Conservation (phyloP, 257 asterid species). For the Solanum sejunctum region DNA sequence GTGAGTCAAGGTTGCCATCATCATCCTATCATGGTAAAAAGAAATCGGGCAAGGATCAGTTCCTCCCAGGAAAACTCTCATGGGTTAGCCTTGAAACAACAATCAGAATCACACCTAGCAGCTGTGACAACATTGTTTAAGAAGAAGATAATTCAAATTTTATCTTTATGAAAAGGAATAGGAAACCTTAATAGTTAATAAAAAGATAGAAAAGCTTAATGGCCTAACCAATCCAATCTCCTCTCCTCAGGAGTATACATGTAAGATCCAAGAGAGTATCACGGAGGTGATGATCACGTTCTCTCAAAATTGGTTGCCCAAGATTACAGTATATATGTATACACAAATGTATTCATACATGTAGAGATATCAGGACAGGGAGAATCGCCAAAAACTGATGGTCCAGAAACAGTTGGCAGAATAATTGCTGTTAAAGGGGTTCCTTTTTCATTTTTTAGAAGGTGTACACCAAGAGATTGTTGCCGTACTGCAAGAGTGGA, state of each 20-base stretch:
- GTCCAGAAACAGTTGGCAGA: not conserved
- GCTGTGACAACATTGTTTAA: not conserved
- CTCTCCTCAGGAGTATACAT: not conserved
- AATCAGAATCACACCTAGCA: not conserved
- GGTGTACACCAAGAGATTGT: not conserved
- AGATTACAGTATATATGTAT: not conserved
- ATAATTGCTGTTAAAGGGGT: not conserved
- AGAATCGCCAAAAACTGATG: not conserved
- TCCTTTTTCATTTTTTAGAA: not conserved
- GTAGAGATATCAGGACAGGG: not conserved
- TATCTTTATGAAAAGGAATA: not conserved
- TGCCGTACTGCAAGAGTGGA: not conserved
- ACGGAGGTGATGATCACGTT: not conserved
- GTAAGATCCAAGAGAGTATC: not conserved
- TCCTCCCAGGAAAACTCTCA: not conserved
- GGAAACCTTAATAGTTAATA: not conserved
- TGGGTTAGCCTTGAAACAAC: not conserved
- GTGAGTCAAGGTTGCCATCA: slow-evolving; percentile 39
- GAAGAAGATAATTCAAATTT: not conserved
- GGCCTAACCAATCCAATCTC: not conserved
- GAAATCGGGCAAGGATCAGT: not conserved
- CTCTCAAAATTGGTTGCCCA: not conserved
- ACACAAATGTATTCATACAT: not conserved
- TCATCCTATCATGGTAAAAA: slow-evolving; percentile 44
- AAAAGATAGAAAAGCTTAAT: not conserved